Base-by-base conservation (phyloP, 805 yeast genomes). In the Henningerozyma blattae region DNA sequence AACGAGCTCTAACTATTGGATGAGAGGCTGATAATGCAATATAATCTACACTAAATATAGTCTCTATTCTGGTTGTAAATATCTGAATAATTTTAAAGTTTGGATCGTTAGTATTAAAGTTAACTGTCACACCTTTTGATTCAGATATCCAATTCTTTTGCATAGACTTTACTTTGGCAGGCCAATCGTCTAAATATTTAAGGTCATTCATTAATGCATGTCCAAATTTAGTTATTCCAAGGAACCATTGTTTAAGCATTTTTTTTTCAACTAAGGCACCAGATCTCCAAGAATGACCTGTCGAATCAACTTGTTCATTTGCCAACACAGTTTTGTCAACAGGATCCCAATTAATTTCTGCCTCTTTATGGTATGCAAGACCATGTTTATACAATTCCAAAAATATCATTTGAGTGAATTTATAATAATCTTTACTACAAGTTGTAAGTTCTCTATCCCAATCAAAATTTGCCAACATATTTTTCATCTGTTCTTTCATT, bases 281-380 rank as follows among this genome's bases (percentile, higher is more conserved):
- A 2, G 95, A 85, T 55, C 98, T 71, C 98, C 98, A 91, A 0
- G 96, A 85, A 35, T 76, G 65, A 1, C 98, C 98, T 30, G 83
- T 71, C 2, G 77, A 55, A 54, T 91, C 98, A 3, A 91, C 96
- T 56, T 91, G 98, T 58, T 91, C 98, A 52, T 81, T 91, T 2
- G 98, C 98, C 39, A 91, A 64, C 1, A 91, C 98, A 0, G 98
- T 91, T 43, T 79, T 72, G 48, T 91, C 98, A 0, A 91, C 72
- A 0, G 98, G 98, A 57, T 91, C 98, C 98, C 98, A 91, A 51
- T 91, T 91, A 38, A 91, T 91, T 45, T 78, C 86, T 0, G 95
- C 94, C 31, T 76, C 75, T 31, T 78, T 77, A 43, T 87, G 68
- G 49, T 91, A 89, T 0, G 96, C 97, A 32, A 84, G 59, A 0